These are phyloP conservation scores for Penicillium sp. DNA, from an alignment of 2,329 filamentous ascomycete genomes.

Conservation along the genomic window DNA sequence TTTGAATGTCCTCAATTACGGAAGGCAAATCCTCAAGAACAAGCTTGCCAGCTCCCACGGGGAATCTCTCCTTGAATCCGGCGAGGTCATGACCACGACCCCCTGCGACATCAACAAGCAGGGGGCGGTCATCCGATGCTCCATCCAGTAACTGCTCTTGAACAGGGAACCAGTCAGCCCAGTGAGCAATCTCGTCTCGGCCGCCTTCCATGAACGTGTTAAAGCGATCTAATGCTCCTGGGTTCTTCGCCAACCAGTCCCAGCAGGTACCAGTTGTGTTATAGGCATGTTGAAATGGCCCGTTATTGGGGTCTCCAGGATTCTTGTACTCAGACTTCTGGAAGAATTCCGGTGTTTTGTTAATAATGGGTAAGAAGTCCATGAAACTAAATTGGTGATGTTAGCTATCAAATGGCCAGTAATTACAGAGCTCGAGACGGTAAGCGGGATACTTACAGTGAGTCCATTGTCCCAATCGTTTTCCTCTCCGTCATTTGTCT, in stretches of 20 bases:
- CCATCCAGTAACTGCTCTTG: not conserved
- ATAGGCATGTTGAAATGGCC: constrained; percentile 16
- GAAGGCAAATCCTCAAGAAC: not conserved
- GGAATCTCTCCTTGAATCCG: not conserved
- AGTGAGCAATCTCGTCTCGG: not conserved
- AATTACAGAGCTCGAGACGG: not conserved
- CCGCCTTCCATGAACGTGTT: not conserved
- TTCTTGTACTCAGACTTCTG: constrained; percentile 10
- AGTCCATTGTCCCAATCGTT: constrained; percentile 17
- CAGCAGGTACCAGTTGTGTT: not conserved
- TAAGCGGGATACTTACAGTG: not conserved
- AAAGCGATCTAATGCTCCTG: not conserved
- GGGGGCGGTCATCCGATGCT: not conserved
- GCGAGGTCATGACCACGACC: not conserved
- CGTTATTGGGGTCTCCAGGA: constrained; percentile 15
- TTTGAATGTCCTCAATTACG: not conserved
- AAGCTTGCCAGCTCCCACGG: not conserved
- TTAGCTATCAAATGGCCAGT: not conserved
- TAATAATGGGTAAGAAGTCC: constrained; percentile 13
- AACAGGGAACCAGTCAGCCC: not conserved
- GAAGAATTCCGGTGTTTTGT: constrained; percentile 21
- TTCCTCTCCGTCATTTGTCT: constrained; percentile 18
- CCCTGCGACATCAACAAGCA: not conserved
- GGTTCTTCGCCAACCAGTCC: not conserved
- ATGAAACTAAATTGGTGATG: not conserved